Base-by-base conservation (phyloP, 805 yeast species). In the Schwanniomyces occidentalis region DNA sequence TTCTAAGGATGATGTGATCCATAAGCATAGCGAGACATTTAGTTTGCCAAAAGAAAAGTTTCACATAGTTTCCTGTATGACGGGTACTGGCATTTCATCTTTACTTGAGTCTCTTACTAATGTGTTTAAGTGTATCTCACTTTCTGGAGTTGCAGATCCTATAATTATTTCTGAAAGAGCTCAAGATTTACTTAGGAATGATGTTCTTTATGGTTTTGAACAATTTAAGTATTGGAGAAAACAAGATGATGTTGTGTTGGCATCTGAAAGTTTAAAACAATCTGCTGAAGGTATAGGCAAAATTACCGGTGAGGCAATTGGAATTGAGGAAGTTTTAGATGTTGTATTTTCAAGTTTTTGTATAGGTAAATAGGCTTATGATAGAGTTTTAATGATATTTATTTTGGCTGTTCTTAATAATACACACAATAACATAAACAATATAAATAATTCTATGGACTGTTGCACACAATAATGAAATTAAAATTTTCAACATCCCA, bases 301-400 rank as follows among this genome's bases (percentile, higher is more conserved):
- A 51, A 85, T 93, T 16, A 90, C 97, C 0, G 99, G 98, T 1
- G 85, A 85, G 24, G 76, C 87, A 0, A 78, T 91, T 9, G 95
- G 95, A 0, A 73, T 90, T 0, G 97, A 93, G 48, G 98, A 93
- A 52, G 80, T 93, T 0, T 65, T 93, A 4, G 96, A 93, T 1
- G 91, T 86, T 1, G 93, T 93, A 0, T 93, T 93, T 53, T 81
- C 95, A 2, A 84, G 80, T 42, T 93, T 93, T 56, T 93, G 99
- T 58, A 88, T 93, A 15, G 99, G 99, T 0, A 91, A 91, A 58
- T 91, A 63, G 45, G 22, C 16, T 14, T 12, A 24, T 23, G 13
- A 8, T 17, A 8, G 6, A 15, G 4, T 9, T 19, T 18, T 25
- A 30, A 18, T 12, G 27, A 12, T 36, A 22, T 27, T 25, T 24